Base-by-base conservation (phyloP, 192 early-diverging fungal species). In the Globomyces pollinis-pini region DNA sequence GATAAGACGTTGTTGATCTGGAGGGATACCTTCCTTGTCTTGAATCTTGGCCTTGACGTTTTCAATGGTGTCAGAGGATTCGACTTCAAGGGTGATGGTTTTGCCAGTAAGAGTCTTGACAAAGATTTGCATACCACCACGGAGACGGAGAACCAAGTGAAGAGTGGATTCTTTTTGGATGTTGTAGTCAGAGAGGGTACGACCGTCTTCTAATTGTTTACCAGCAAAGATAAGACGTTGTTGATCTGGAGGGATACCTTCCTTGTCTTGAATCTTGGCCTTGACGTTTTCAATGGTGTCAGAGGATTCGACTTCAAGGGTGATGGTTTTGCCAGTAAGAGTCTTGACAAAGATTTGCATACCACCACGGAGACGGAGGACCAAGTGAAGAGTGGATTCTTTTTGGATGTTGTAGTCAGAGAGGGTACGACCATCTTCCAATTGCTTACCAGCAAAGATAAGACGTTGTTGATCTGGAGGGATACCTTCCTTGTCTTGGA, bases 91-190 rank as follows among this genome's bases (percentile, higher is more conserved):
- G 43, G 86, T 88, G 62, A 91, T 88, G 57, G 88, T 89, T 76
- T 90, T 91, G 64, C 89, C 89, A 28, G 89, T 91, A 5, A 91
- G 73, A 18, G 89, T 88, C 83, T 91, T 87, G 47, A 87, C 86
- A 52, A 64, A 65, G 45, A 85, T 86, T 47, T 83, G 80, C 76
- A 79, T 84, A 71, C 77, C 76, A 57, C 70, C 80, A 58, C 86
- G 77, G 41, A 86, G 79, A 67, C 83, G 82, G 7, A 88, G 69
- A 15, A 87, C 83, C 21, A 86, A 60, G 71, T 85, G 80, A 35
- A 87, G 74, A 39, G 84, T 85, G 31, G 80, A 80, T 61, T 86
- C 82, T 71, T 84, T 84, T 61, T 82, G 84, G 61, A 88, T 86
- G 67, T 87, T 85, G 66, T 85, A 86, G 30, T 64, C 62, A 28